Base-by-base conservation (phyloP, 768 basidiomycete species). In the Coprinopsis marcescibilis region DNA sequence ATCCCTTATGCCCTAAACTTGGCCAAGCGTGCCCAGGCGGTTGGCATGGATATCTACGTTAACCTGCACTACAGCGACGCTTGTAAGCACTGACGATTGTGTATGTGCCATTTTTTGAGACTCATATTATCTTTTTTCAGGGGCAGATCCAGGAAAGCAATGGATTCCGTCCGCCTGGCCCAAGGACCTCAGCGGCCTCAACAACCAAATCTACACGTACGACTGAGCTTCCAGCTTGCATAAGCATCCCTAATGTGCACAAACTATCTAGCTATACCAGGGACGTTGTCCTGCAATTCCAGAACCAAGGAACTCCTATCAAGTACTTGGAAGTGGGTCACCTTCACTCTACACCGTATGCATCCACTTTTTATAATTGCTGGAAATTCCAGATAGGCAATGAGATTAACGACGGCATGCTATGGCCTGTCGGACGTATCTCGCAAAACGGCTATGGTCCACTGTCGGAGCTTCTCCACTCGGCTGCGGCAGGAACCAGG, bases 141-240 rank as follows among this genome's bases (percentile, higher is more conserved):
- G 81, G 81, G 81, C 81, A 1, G 80, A 83, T 59, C 80, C 81
- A 1, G 78, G 77, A 13, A 66, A 81, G 27, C 81, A 83, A 55
- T 64, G 70, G 3, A 81, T 80, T 46, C 81, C 80, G 0, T 65
- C 74, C 2, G 65, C 67, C 1, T 83, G 81, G 80, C 76, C 74
- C 0, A 79, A 59, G 33, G 59, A 61, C 46, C 61, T 83, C 3
- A 52, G 58, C 13, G 74, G 76, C 1, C 57, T 83, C 33, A 81
- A 80, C 56, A 78, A 78, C 2, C 63, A 78, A 50, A 78, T 81
- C 1, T 80, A 70, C 57, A 74, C 68, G 74, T 77, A 52, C 20
- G 67, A 58, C 21, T 7, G 7, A 36, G 7, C n/a, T 3, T 14
- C 19, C 10, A 23, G 21, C 10, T 21, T 1, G 17, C 14, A 8